Conservation (phyloP, 73 alveolate genomes). For the Stentor coeruleus region DNA sequence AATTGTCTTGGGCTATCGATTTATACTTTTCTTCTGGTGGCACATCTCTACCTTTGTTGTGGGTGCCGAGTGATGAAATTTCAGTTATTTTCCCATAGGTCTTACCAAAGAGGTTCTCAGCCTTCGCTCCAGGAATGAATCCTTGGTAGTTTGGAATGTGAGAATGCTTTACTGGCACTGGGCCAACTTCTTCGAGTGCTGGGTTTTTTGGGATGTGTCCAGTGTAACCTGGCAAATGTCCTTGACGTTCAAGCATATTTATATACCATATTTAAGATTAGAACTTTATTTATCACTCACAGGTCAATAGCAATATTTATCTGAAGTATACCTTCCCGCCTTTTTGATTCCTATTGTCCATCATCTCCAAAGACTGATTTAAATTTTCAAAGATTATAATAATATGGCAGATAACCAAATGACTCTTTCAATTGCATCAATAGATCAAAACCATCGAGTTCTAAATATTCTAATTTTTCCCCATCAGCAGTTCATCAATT, state of each 20-base stretch:
- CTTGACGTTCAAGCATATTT: constrained; percentile 22
- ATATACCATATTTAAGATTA: too few species aligned
- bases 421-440: background rate
- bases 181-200: background rate
- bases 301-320: too few species aligned
- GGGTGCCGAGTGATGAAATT: constrained; percentile 31
- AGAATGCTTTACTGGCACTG: constrained; percentile 25
- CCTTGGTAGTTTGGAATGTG: constrained; percentile 69
- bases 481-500: too few species aligned
- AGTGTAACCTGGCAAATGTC: constrained; percentile 29
- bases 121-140: constrained; percentile 66
- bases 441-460: background rate
- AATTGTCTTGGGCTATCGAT: constrained; percentile 38
- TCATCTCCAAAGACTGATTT: too few species aligned
- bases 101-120: constrained; percentile 66
- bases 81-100: constrained; percentile 62
- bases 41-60: constrained; percentile 43
- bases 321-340: too few species aligned
- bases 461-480: too few species aligned
- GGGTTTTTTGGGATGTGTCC: constrained; percentile 3
- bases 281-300: too few species aligned
- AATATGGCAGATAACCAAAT: background rate
- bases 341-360: too few species aligned
- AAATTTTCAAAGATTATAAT: too few species aligned
- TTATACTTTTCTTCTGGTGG: constrained; percentile 37